These are phyloP conservation scores for Berberis vulgaris DNA, from an alignment of 164 flowering plant species.

Conservation along the genomic window DNA sequence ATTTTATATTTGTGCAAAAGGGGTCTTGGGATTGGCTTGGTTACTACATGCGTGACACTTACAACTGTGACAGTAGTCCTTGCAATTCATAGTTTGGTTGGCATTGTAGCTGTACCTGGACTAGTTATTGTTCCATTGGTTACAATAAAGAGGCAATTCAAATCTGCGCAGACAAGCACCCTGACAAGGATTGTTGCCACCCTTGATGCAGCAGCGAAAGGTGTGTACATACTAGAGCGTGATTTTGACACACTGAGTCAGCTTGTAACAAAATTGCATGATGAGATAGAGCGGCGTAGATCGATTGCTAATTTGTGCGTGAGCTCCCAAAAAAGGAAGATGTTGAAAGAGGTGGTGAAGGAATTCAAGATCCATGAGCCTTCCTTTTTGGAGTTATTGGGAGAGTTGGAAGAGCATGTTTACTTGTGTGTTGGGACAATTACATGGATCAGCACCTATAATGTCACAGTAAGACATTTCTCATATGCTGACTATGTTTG, in stretches of 20 bases:
- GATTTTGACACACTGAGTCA: constrained; percentile 69
- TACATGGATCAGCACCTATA: too few relatives aligned
- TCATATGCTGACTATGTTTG: too few relatives aligned
- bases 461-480: too few relatives aligned
- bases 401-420: constrained; percentile 66
- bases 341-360: constrained; percentile 53
- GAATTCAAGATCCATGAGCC: constrained; percentile 39
- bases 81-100: constrained; percentile 46
- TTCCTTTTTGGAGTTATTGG: constrained; percentile 51
- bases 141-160: constrained; percentile 14
- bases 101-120: constrained; percentile 43
- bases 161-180: neutral
- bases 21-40: constrained; percentile 20
- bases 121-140: constrained; percentile 11
- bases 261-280: constrained; percentile 40
- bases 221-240: constrained; percentile 45
- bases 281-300: constrained; percentile 58
- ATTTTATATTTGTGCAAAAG: constrained; percentile 27
- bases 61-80: constrained; percentile 29
- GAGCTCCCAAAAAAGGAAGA: constrained; percentile 32
- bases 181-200: constrained; percentile 22
- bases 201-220: constrained; percentile 68
- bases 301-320: constrained; percentile 39
- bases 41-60: constrained; percentile 29
- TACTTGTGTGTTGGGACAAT: constrained; percentile 26